Base-by-base conservation (phyloP, 2,329 filamentous ascomycete genomes). In the Orbilia brochopaga region DNA sequence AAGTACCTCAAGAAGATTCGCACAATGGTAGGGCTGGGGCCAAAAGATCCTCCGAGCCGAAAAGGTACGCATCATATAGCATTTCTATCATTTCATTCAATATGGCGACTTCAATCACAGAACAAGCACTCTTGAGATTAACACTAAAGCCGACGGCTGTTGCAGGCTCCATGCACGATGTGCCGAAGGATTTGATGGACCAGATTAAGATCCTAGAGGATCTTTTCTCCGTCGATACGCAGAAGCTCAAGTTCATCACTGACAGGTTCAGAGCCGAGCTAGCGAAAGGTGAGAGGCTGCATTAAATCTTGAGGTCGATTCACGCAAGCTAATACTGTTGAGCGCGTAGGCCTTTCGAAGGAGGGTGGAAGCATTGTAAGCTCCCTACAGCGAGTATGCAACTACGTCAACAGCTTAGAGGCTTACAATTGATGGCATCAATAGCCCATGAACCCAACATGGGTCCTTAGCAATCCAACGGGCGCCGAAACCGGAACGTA, bases 401-500 rank as follows among this genome's bases (percentile, higher is more conserved):
- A 62, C 67, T 54, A 76, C 37, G 65, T 75, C 75, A 74, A 73
- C 76, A 65, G n/a, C 37, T 40, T 11, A n/a, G 1, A 30, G 23
- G 59, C 35, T 50, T 46, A 23, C 27, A 46, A 37, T 44, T 52
- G 55, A 40, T 21, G 19, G 23, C 32, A 35, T 11, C 46, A 21
- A 76, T 30, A 96, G 91, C 92, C 93, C 70, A 97, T 97, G 93
- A 97, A 97, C 82, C 90, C 93, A 69, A 96, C 92, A 63, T 97
- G 93, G 93, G 92, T 95, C 74, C 92, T 96, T 87, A 86, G 86
- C 52, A 91, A 91, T 80, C 93, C 93, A 21, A 89, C 89, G 78
- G 93, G 93, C 75, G 81, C 92, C 75, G 93, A 97, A 80, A 90
- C 87, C 7, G 93, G 93, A 73, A 94, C 89, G 13, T 96, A 88